These are phyloP conservation scores for Cladophialophora yegresii DNA, from an alignment of 2,329 filamentous ascomycete genomes.

Conservation along the genomic window DNA sequence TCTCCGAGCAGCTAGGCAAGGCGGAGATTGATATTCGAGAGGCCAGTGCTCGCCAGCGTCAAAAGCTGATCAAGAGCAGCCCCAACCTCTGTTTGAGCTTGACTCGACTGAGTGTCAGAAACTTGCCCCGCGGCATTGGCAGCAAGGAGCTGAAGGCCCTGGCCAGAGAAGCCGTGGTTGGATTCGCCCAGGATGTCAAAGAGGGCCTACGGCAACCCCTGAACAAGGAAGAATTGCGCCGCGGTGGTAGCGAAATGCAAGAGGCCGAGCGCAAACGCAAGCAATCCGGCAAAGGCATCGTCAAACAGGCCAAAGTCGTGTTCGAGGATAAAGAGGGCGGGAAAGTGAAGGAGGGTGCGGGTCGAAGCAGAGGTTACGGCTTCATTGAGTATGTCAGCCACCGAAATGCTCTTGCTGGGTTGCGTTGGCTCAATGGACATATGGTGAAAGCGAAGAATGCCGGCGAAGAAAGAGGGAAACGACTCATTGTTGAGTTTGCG, in stretches of 20 bases:
- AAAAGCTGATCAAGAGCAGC: slow-evolving; percentile 87
- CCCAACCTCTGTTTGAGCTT: slow-evolving; percentile 85
- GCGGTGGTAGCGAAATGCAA: slow-evolving; percentile 77
- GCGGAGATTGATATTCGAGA: slow-evolving; percentile 86
- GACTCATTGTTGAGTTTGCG: slow-evolving; percentile 92
- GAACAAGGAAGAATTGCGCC: slow-evolving; percentile 82
- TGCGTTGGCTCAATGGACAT: slow-evolving; percentile 89
- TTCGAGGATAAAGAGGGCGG: slow-evolving; percentile 79
- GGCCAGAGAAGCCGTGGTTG: slow-evolving; percentile 87
- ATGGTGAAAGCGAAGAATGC: slow-evolving; percentile 49
- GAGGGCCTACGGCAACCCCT: slow-evolving; percentile 72
- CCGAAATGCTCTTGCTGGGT: slow-evolving; percentile 88
- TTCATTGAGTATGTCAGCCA: slow-evolving; percentile 97
- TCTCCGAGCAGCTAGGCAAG: slow-evolving; percentile 74
- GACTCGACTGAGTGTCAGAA: slow-evolving; percentile 86
- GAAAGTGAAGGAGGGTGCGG: slow-evolving; percentile 78
- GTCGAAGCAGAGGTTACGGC: slow-evolving; percentile 87
- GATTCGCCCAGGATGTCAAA: slow-evolving; percentile 89
- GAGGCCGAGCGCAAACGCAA: slow-evolving; percentile 79
- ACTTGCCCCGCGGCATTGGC: slow-evolving; percentile 78
- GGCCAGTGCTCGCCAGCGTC: slow-evolving; percentile 80
- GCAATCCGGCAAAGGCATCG: slow-evolving; percentile 79
- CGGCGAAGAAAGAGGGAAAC: slow-evolving; percentile 72
- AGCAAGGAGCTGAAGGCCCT: slow-evolving; percentile 90
- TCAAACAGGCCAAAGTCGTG: slow-evolving; percentile 91